A percentile compares a stretch with the other conserved stretches of the same genome.
Evolutionary conservation across 163 green algal genomes (phyloP).

Genomic region (Scenedesmus sp.): DNA sequence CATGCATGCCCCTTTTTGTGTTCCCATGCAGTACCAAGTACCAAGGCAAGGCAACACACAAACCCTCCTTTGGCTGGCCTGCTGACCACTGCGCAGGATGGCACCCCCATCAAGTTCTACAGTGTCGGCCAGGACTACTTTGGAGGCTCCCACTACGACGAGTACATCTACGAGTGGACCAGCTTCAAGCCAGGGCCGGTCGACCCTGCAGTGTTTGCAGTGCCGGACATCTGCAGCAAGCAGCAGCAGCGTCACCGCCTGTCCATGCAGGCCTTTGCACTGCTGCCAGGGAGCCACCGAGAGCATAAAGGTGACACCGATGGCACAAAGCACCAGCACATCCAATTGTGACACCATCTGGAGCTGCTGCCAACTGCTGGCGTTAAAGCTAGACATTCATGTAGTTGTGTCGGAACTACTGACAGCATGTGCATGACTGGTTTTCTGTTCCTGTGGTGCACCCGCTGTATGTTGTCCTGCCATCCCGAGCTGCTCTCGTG

Average conservation of each 20-base stretch:
- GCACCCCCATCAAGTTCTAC: slow-evolving; percentile 41
- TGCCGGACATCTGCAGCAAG: slow-evolving; percentile 36
- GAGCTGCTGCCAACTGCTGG: background rate
- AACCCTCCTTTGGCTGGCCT: background rate
- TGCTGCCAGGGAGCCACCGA: slow-evolving; percentile 30
- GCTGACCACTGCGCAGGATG: background rate
- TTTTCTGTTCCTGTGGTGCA: no score
- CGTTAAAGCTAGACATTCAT: background rate
- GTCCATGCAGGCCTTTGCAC: background rate
- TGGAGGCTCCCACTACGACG: slow-evolving; percentile 36
- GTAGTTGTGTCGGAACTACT: background rate
- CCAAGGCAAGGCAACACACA: no score
- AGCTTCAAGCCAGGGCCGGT: slow-evolving; percentile 35
- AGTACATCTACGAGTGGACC: slow-evolving; percentile 51
- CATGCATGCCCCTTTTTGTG: background rate
- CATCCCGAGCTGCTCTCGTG: no score
- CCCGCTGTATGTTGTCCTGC: no score
- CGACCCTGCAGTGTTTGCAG: slow-evolving; percentile 32
- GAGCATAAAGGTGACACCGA: slow-evolving; percentile 29
- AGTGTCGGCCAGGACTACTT: slow-evolving; percentile 46
- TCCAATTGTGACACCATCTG: background rate
- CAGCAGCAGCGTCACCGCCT: slow-evolving; percentile 6
- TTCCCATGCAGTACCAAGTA: background rate
- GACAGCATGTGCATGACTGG: background rate
- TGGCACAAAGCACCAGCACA: no score